A percentile compares a stretch with the other conserved stretches of the same genome.
phyloP scores from a whole-genome alignment of 345 rosid species.

The Sonneratia alba region DNA sequence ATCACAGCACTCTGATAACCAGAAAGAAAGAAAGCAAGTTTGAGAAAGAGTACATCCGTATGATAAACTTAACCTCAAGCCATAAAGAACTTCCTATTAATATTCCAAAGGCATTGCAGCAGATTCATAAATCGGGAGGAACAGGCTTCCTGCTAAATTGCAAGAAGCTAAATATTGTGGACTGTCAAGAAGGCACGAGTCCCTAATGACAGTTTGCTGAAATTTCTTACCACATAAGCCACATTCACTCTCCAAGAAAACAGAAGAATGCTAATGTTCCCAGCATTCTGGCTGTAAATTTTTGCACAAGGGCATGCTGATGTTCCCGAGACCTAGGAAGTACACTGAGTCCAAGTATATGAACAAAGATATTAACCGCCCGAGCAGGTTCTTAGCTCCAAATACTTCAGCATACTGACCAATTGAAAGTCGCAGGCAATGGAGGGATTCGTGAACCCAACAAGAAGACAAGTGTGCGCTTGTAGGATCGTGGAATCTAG shows the following conservation, averaged over 20 bases:
- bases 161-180: too few relatives aligned
- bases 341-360: not conserved
- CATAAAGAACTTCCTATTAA: not conserved
- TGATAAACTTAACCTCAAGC: not conserved
- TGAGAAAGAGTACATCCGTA: not conserved
- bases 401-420: not conserved
- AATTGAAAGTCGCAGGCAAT: too few relatives aligned
- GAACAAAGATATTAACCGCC: not conserved
- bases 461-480: too few relatives aligned
- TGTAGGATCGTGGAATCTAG: too few relatives aligned
- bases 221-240: conserved; percentile 74
- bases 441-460: too few relatives aligned
- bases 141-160: too few relatives aligned
- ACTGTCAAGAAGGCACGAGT: not conserved
- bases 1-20: conserved; percentile 81
- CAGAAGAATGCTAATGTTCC: conserved; percentile 45
- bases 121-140: too few relatives aligned
- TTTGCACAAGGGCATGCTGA: conserved; percentile 84
- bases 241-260: conserved; percentile 92
- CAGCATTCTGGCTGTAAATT: conserved; percentile 76
- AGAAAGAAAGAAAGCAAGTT: not conserved
- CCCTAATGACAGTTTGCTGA: not conserved
- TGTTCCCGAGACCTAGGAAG: conserved; percentile 42
- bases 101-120: not conserved
- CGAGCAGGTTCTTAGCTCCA: not conserved